Evolutionary conservation across 1,139 yeast species (phyloP).

Genomic region (Meyerozyma sp.): DNA sequence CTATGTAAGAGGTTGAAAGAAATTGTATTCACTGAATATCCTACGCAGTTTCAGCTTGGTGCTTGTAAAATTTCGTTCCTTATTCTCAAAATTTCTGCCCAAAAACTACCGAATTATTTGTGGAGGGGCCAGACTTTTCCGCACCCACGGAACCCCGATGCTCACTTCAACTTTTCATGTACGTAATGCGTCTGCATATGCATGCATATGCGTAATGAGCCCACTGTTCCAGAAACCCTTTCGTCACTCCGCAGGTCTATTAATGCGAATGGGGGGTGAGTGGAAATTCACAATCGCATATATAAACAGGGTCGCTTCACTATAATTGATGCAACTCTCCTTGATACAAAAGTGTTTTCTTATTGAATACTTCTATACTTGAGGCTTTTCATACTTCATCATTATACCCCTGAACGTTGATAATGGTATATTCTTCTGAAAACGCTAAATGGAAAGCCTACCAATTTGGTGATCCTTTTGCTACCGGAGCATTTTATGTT

Average conservation of each 20-base stretch:
- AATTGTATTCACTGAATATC: too few species aligned
- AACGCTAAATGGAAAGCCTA: constrained; percentile 58
- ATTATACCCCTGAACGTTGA: not conserved
- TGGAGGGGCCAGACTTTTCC: not conserved
- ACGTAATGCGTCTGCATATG: not conserved
- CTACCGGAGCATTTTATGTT: constrained; percentile 51
- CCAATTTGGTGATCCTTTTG: constrained; percentile 63
- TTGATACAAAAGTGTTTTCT: not conserved
- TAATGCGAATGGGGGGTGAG: not conserved
- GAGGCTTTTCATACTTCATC: not conserved
- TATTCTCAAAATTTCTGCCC: too few species aligned
- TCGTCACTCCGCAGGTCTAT: constrained; percentile 1
- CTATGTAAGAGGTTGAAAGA: not conserved
- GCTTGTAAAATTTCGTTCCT: not conserved
- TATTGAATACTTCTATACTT: not conserved
- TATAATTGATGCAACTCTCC: not conserved
- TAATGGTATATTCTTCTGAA: constrained; percentile 42
- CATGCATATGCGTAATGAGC: not conserved
- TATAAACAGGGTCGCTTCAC: not conserved
- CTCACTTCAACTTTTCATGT: not conserved
- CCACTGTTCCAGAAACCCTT: constrained; percentile 1
- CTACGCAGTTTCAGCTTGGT: too few species aligned
- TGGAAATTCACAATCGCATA: not conserved
- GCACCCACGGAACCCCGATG: constrained; percentile 1
- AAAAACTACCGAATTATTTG: not conserved